Evolutionary conservation across 1,284 basidiomycete genomes (phyloP), one percentile per base, ranked within the genome.

Genomic region (Sanghuangporus weigelae): DNA sequence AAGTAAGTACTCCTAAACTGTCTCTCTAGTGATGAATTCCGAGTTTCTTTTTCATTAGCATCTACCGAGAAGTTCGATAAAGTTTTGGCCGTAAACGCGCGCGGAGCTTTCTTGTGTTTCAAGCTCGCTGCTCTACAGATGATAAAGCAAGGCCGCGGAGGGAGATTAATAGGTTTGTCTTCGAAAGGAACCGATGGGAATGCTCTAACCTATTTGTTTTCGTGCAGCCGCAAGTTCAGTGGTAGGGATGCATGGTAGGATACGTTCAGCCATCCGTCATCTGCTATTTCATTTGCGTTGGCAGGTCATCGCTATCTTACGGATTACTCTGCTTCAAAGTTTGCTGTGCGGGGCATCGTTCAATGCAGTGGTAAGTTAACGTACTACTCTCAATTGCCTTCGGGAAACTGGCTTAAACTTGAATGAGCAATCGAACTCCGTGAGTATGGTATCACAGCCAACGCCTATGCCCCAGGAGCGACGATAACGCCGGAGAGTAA

Each of bases 391-490:
- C 42, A 21, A 4, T 36, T n/a, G 14, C 12, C 12, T 12, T 16
- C 26, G 10, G 14, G 35, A 12, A 3, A 3, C 16, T 14, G 6
- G 2, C 8, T 16, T 50, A 31, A 50, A 21, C n/a, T 21, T 19
- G 10, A 12, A n/a, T 21, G 14, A 68, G 67, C 67, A 10, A 35
- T 62, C 21, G 67, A 68, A 50, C 59, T 67, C 46, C 63, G 65
- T 16, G 42, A 56, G 36, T 51, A 66, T 55, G 69, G 69, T 11
- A 72, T 73, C 60, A 72, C 69, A 5, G 70, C 69, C 19, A 73
- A 73, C 61, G 67, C 70, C 38, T 72, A 73, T 60, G 71, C 71
- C 26, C 72, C 72, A 5, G 66, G 57, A 8, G 35, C 39, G 7
- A 62, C 57, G 12, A 38, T 5, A 31, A 31, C 3, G 5, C 26